Base-by-base conservation (phyloP, 139 green algal species). In the Deuterostichococcus epilithicus region DNA sequence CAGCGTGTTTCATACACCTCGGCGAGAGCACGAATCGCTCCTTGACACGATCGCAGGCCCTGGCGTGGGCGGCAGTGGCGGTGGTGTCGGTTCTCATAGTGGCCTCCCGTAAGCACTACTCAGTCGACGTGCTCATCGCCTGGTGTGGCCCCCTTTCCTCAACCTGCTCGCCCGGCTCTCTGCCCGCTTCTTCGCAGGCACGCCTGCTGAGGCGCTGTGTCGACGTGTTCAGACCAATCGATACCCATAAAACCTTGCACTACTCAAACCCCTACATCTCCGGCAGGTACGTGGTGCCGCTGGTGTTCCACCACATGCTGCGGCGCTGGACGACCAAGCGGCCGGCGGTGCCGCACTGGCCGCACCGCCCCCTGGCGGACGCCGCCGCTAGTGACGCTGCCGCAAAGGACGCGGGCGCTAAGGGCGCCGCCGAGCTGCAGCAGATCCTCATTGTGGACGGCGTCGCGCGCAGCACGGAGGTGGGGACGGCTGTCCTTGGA, bases 81-180 rank as follows among this genome's bases (percentile, higher is more conserved):
- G 47, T 87, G 30, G 76, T 96, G 69, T 88, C 81, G 4, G 45
- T 94, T 4, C 89, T 97, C 47, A 98, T 98, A 68, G 81, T 98
- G 0, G 92, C 93, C 6, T 94, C 88, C 25, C 84, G 90, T 37
- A 98, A 98, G 86, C 93, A 97, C 86, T 97, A 97, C 84, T 92
- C 85, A 20, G 90, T 93, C 34, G 91, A 95, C 76, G 85, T 95
- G 15, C 75, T 92, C 20, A 70, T 93, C 2, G 89, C 89, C 25
- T 93, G 87, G 87, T 91, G 87, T 71, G 87, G 81, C 33, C 81
- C 88, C 36, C 87, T 87, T 84, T 92, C n/a, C 92, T 90, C 76
- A 35, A n/a, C 70, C 36, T 66, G 37, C 37, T 65, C 37, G 22
- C 18, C 18, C 63, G 63, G 63, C n/a, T n/a, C n/a, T n/a, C n/a